Base-by-base conservation (phyloP, 345 rosid species). In the Pistacia vera region DNA sequence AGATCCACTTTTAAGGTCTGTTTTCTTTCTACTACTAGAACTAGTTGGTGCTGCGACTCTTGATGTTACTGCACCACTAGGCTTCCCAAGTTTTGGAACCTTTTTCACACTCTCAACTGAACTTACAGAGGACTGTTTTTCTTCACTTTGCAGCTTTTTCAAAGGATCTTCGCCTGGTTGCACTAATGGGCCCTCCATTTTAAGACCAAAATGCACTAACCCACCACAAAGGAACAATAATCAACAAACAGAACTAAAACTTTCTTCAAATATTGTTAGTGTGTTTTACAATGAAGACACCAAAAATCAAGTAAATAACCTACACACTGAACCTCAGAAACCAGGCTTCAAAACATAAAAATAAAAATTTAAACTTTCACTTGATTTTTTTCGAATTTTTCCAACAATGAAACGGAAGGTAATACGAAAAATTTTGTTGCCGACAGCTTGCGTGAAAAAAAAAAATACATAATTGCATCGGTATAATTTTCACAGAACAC, bases 111-210 rank as follows among this genome's bases (percentile, higher is more conserved):
- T 83, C 55, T 85, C 91, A 28, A 44, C 75, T 8, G 87, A 78
- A 80, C 80, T 63, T 73, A 41, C 83, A 60, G 89, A 76, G 38
- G 78, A 70, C 61, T 75, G 86, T 59, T 81, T 78, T 79, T 80
- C 88, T 12, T 79, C 81, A 76, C 74, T 78, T 62, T 61, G 78
- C 0, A 81, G 64, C 77, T 66, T 84, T 63, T 73, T 73, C 68
- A 51, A 61, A n/a, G 78, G 71, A 77, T 79, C 87, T 80, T 85
- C 84, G 56, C 76, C 81, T 10, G 82, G 67, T 51, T 85, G 84
- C 63, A 73, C 78, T 61, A 78, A 78, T 11, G 84, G 76, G 59
- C 84, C 92, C 83, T 93, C 98, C 98, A 95, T 93, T 70, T 62
- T 60, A 51, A 71, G 63, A 57, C 79, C 73, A 66, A 66, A 75